Base-by-base conservation (phyloP, 1,284 basidiomycete species). In the Albatrellus sp. region DNA sequence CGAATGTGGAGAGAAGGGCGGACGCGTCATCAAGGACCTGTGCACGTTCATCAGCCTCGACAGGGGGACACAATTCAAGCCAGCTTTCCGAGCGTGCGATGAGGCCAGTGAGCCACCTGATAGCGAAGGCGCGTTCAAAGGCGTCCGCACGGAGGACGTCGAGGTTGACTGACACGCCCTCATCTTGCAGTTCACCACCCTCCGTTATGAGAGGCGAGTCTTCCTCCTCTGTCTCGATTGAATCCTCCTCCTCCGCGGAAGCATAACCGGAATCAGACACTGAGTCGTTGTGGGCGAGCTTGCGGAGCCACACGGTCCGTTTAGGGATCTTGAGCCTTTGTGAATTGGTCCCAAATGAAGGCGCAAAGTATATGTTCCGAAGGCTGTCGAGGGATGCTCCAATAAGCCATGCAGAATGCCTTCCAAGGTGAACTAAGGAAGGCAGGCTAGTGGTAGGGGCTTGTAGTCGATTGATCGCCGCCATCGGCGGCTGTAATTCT, bases 211-310 rank as follows among this genome's bases (percentile, higher is more conserved):
- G 12, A 20, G 17, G 9, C 14, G 5, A 13, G 4, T 31, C 58
- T 12, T 50, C 44, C n/a, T 57, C 57, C 1, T 61, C 60, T 31
- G 45, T 29, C 12, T 57, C 55, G 1, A 61, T 64, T 4, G 60
- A 60, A 1, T 58, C 57, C 17, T 66, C 68, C 46, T 75, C 75
- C 48, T 75, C 75, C 12, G 71, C 74, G 35, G 77, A 79, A 3
- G 76, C 77, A 48, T 80, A 80, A 34, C 77, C 77, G 9, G 76
- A 80, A 55, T 80, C 76, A 2, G 71, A 66, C 2, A 69, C 64
- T 17, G 60, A 61, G 32, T 56, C 60, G 46, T 68, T 63, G 48
- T 69, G 66, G 29, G 63, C 52, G 19, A 57, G 54, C 46, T 61
- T 24, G 8, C 39, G 39, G 16, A 56, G 53, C 47, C 61, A 29